phyloP scores from a whole-genome alignment of 2,329 filamentous ascomycete genomes.

The Orbilia oligospora region DNA sequence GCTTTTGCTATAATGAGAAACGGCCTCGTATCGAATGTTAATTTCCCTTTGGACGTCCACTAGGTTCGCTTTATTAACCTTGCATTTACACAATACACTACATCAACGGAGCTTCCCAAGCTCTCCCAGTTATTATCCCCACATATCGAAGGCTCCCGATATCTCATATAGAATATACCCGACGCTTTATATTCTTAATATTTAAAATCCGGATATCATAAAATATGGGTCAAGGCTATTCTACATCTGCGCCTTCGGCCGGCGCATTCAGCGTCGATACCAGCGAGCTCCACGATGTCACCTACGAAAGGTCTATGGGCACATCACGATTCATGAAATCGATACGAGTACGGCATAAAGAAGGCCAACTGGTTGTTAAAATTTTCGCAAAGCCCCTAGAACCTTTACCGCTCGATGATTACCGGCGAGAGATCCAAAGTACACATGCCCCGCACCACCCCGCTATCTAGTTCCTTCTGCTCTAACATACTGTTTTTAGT shows the following conservation, averaged over 20 bases:
- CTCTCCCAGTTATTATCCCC: neutral
- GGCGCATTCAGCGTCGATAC: conserved; percentile 81
- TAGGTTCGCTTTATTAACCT: conserved; percentile 38
- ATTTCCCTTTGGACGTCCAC: conserved; percentile 46
- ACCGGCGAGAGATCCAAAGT: conserved; percentile 83
- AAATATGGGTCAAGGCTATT: conserved; percentile 95
- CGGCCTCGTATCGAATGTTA: conserved; percentile 10
- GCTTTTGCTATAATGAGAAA: conserved; percentile 52
- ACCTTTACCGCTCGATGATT: conserved; percentile 82
- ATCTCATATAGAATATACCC: conserved; percentile 62
- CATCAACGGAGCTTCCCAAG: neutral
- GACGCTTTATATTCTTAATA: conserved; percentile 62
- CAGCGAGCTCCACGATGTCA: conserved; percentile 88
- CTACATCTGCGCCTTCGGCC: conserved; percentile 76
- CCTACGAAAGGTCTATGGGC: conserved; percentile 92
- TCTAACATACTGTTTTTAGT: conserved; percentile 69
- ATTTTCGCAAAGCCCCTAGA: conserved; percentile 87
- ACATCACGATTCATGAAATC: conserved; percentile 97
- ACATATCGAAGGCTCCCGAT: conserved; percentile 19
- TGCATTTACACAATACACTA: neutral
- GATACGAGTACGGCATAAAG: conserved; percentile 87
- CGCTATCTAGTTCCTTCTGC: neutral
- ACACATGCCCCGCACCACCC: conserved; percentile 66
- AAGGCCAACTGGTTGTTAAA: conserved; percentile 94
- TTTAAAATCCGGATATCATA: conserved; percentile 23